Percentiles rank a stretch among this genome's conserved stretches.
Conservation (phyloP, 768 basidiomycete species). For the Tylopilus plumbeoviolaceoides region DNA sequence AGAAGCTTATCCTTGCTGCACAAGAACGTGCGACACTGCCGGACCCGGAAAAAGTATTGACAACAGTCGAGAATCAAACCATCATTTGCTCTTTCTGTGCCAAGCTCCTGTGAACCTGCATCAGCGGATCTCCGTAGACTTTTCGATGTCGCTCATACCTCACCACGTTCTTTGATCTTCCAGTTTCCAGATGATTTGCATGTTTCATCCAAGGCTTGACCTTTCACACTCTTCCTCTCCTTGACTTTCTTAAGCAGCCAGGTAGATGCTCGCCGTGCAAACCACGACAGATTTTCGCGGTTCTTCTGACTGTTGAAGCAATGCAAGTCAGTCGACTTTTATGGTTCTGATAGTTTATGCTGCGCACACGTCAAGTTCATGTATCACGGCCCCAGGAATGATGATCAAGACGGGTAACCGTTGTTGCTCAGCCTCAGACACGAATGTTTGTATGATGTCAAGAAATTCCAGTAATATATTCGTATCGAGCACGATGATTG, state of each 20-base stretch:
- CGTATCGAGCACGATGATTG: conserved; percentile 68
- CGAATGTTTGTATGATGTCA: conserved; percentile 59
- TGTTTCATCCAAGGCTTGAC: conserved; percentile 62
- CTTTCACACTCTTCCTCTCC: conserved; percentile 51
- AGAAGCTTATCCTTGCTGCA: conserved; percentile 71
- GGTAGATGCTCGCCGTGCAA: conserved; percentile 63
- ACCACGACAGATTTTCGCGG: conserved; percentile 46
- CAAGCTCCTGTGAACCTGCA: conserved; percentile 13
- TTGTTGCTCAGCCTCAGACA: conserved; percentile 52
- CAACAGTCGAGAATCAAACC: conserved; percentile 74
- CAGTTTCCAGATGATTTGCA: conserved; percentile 58
- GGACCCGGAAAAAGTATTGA: conserved; percentile 46
- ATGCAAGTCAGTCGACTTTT: background rate
- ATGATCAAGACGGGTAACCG: conserved; percentile 54
- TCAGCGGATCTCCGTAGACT: background rate
- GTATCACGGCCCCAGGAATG: conserved; percentile 71
- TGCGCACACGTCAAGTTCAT: conserved; percentile 70
- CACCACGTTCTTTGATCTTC: conserved; percentile 45
- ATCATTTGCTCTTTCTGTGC: conserved; percentile 53
- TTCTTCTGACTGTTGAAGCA: conserved; percentile 36
- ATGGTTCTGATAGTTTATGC: background rate
- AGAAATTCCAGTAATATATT: conserved; percentile 72
- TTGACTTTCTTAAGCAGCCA: conserved; percentile 65
- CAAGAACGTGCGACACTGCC: conserved; percentile 47
- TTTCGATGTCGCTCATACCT: conserved; percentile 31